Evolutionary conservation across 23 red algal species (phyloP).

Genomic region (Gracilaria gracilis): DNA sequence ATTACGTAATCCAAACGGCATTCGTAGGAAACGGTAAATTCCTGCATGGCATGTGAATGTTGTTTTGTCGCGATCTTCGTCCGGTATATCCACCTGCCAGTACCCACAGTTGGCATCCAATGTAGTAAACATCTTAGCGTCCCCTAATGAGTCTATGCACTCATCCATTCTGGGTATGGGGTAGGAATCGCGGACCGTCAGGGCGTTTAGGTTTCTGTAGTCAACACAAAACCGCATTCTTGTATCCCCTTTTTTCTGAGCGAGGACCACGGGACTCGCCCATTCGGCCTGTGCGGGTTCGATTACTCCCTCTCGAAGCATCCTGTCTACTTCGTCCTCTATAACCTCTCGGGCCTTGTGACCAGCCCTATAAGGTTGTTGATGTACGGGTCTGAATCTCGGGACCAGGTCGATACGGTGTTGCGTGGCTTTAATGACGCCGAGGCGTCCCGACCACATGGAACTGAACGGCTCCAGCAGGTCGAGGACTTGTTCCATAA

Average conservation of each 20-base stretch:
- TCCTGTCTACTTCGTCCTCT: background rate
- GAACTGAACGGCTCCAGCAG: background rate
- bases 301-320: background rate
- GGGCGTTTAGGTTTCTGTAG: constrained; percentile 20
- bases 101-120: constrained; percentile 35
- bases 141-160: constrained; percentile 40
- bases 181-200: constrained; percentile 17
- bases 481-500: too few relatives aligned
- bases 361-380: background rate
- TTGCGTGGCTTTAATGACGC: background rate
- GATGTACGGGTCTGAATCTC: background rate
- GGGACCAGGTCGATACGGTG: background rate
- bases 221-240: too few relatives aligned
- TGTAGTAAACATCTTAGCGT: constrained; percentile 31
- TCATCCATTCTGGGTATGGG: constrained; percentile 61
- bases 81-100: too few relatives aligned
- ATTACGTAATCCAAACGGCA: background rate
- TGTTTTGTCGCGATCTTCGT: too few relatives aligned
- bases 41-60: too few relatives aligned
- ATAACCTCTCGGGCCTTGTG: background rate
- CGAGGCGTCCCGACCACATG: background rate
- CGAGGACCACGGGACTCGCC: background rate
- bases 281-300: background rate
- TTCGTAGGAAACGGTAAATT: too few relatives aligned
- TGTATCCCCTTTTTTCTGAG: background rate